Percentiles rank a stretch among this genome's conserved stretches.
Conservation (phyloP, 768 basidiomycete genomes). For the Kwoniella heveanensis region DNA sequence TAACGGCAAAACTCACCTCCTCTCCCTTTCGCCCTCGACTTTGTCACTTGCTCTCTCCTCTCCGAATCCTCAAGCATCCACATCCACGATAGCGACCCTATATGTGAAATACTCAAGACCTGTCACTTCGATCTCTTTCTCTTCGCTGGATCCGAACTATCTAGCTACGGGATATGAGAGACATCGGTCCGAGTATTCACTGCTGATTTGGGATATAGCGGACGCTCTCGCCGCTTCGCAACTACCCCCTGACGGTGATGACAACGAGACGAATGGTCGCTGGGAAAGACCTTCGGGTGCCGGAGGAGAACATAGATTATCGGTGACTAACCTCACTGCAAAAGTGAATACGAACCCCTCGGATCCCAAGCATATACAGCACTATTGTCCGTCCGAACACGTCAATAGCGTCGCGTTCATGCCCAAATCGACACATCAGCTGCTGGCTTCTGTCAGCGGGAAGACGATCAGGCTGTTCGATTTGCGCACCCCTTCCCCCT, state of each 20-base stretch:
- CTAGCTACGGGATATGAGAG: slow-evolving; percentile 46
- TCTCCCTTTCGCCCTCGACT: slow-evolving; percentile 42
- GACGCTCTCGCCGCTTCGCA: slow-evolving; percentile 26
- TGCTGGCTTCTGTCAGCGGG: slow-evolving; percentile 40
- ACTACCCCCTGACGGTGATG: slow-evolving; percentile 20
- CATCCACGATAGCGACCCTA: slow-evolving; percentile 27
- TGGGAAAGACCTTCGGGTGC: slow-evolving; percentile 35
- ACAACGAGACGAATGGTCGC: not conserved
- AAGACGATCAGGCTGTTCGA: slow-evolving; percentile 45
- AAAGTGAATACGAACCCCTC: slow-evolving; percentile 14
- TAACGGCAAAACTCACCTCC: slow-evolving; percentile 41
- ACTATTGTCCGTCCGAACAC: slow-evolving; percentile 46
- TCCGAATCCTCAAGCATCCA: slow-evolving; percentile 14
- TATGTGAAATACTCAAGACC: slow-evolving; percentile 40
- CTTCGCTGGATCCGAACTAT: slow-evolving; percentile 38
- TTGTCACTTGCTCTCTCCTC: slow-evolving; percentile 28
- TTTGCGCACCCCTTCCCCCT: slow-evolving; percentile 30
- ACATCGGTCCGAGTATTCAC: slow-evolving; percentile 47
- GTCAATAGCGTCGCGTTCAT: slow-evolving; percentile 44
- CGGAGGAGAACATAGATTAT: slow-evolving; percentile 24
- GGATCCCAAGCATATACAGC: slow-evolving; percentile 42
- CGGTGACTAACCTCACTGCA: slow-evolving; percentile 32
- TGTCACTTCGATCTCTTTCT: slow-evolving; percentile 45
- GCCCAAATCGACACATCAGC: slow-evolving; percentile 17
- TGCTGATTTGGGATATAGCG: slow-evolving; percentile 47